Evolutionary conservation across 192 early-diverging fungal species (phyloP).

Genomic region (Backusella sp.): DNA sequence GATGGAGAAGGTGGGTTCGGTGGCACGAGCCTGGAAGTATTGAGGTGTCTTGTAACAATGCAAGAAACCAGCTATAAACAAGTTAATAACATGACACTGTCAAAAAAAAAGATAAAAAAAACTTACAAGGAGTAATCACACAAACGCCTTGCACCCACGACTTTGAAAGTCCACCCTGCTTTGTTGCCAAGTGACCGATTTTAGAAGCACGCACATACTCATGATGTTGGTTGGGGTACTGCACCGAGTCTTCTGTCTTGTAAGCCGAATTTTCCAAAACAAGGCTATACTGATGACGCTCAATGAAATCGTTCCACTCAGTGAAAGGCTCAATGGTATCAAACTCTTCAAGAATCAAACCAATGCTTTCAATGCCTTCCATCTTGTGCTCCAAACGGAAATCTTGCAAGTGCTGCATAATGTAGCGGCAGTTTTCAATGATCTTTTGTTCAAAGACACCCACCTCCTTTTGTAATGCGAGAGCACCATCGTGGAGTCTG

Average conservation of each 20-base stretch:
- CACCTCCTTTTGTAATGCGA: constrained; percentile 26
- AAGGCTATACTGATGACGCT: constrained; percentile 32
- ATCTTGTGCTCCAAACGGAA: constrained; percentile 19
- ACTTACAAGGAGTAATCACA: constrained; percentile 42
- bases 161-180: constrained; percentile 33
- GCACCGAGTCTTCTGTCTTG: constrained; percentile 28
- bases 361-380: constrained; percentile 15
- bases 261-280: constrained; percentile 37
- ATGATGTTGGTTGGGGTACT: constrained; percentile 38
- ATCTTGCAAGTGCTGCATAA: constrained; percentile 21
- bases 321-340: constrained; percentile 37
- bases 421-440: constrained; percentile 15
- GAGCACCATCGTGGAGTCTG: constrained; percentile 27
- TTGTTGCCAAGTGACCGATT: constrained; percentile 33
- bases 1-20: not conserved
- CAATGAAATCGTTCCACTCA: constrained; percentile 45
- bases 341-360: constrained; percentile 17
- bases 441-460: constrained; percentile 30
- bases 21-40: not conserved
- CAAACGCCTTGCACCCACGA: constrained; percentile 44
- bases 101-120: not conserved
- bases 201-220: constrained; percentile 32
- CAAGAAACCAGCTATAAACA: constrained; percentile 17
- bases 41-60: constrained; percentile 22
- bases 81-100: not conserved